These are phyloP conservation scores for Pneumocystis murina DNA, from an alignment of 1,139 yeast species.

Conservation along the genomic window DNA sequence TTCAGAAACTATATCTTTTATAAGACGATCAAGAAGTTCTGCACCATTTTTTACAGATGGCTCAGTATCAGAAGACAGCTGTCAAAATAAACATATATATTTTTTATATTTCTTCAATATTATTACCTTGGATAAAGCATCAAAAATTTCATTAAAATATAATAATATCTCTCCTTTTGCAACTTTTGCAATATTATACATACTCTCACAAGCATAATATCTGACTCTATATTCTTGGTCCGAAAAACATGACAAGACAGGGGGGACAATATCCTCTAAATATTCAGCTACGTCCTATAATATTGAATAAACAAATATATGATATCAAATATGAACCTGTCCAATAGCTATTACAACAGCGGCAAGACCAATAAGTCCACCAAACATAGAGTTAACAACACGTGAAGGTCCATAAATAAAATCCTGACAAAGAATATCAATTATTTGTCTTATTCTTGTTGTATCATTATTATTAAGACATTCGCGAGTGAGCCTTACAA, in stretches of 20 bases:
- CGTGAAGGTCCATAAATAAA: conserved; percentile 22
- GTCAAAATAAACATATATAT: neutral
- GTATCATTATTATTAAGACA: conserved; percentile 54
- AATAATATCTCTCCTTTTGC: conserved; percentile 87
- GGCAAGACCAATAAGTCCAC: conserved; percentile 63
- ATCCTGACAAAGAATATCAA: conserved; percentile 52
- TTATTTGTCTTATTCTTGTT: conserved; percentile 51
- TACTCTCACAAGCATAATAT: conserved; percentile 91
- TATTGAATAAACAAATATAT: conserved; percentile 7
- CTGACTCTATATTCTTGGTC: conserved; percentile 94
- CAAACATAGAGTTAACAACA: conserved; percentile 23
- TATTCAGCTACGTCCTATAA: conserved; percentile 45
- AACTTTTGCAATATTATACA: conserved; percentile 90
- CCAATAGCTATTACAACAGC: conserved; percentile 71
- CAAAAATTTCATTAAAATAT: conserved; percentile 89
- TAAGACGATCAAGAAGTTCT: conserved; percentile 73
- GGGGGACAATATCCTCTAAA: conserved; percentile 74
- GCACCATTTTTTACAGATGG: conserved; percentile 92
- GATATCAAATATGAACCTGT: conserved; percentile 19
- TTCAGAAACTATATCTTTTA: conserved; percentile 91
- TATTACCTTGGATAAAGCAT: conserved; percentile 54
- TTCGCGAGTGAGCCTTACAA: conserved; percentile 45
- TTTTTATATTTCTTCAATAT: neutral
- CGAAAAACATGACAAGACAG: conserved; percentile 88
- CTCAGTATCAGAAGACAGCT: conserved; percentile 78